A percentile compares a stretch with the other conserved stretches of the same genome.
These are phyloP conservation scores for Penicillium arizonense DNA, from an alignment of 495 filamentous ascomycete species.

Conservation along the genomic window DNA sequence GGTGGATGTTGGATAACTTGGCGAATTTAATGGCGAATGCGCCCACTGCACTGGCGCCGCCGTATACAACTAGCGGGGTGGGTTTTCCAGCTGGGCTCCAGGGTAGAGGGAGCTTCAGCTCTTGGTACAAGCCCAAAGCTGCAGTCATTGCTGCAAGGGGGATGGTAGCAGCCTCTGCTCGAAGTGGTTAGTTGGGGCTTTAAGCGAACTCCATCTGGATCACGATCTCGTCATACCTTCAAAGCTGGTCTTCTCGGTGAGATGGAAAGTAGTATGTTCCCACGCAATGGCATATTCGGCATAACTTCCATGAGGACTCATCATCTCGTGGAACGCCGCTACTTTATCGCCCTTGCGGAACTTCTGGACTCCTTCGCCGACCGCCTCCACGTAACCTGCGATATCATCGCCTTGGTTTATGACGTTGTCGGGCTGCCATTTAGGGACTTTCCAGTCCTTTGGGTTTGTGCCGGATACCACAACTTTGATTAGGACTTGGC, in stretches of 20 bases:
- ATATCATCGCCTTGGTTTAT: slow-evolving; percentile 71
- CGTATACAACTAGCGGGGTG: slow-evolving; percentile 64
- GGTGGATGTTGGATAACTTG: slow-evolving; percentile 65
- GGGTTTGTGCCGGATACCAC: slow-evolving; percentile 70
- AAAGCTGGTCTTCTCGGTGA: slow-evolving; percentile 62
- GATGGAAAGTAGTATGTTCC: slow-evolving; percentile 66
- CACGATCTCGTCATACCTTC: slow-evolving; percentile 48
- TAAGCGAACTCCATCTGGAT: too few species aligned
- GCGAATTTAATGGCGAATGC: slow-evolving; percentile 69
- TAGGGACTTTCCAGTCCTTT: slow-evolving; percentile 70
- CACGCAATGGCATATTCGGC: slow-evolving; percentile 70
- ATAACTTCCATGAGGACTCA: slow-evolving; percentile 55
- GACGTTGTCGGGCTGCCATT: slow-evolving; percentile 15
- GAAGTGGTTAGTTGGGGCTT: neutral
- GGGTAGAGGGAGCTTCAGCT: slow-evolving; percentile 61
- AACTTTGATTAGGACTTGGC: slow-evolving; percentile 70
- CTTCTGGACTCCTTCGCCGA: slow-evolving; percentile 59
- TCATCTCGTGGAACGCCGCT: slow-evolving; percentile 65
- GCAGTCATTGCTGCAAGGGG: slow-evolving; percentile 76
- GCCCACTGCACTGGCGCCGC: slow-evolving; percentile 65
- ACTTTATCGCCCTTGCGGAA: slow-evolving; percentile 70
- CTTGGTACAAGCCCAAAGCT: slow-evolving; percentile 59
- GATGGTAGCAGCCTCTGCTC: slow-evolving; percentile 61
- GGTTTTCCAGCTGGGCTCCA: slow-evolving; percentile 50
- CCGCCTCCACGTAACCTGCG: slow-evolving; percentile 61